Base-by-base conservation (phyloP, 2,329 filamentous ascomycete species). In the Leptodontidium sp. region DNA sequence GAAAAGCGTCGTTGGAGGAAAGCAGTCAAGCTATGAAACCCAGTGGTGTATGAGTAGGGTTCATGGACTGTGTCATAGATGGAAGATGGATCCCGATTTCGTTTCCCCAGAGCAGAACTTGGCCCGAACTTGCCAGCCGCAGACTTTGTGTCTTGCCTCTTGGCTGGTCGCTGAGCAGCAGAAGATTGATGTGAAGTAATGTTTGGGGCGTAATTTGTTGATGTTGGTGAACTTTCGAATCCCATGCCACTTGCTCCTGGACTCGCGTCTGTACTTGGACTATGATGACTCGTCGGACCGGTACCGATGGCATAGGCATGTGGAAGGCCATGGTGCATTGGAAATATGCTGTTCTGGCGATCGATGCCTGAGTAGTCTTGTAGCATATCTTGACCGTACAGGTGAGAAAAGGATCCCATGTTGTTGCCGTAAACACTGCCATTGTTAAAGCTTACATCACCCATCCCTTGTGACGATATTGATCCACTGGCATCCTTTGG, bases 21-120 rank as follows among this genome's bases (percentile, higher is more conserved):
- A 9, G 90, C 90, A 53, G 94, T 93, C 71, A 98, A 87, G 72
- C 91, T 92, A 80, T 99, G 96, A 79, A 97, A 98, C 24, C 93
- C 93, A 53, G 88, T 88, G 0, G 94, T 94, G 77, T 98, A 98
- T 11, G 93, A 90, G 78, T 98, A 98, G 4, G 96, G 94, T 76
- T 96, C 91, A 70, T 92, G 94, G 76, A 99, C 93, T 50, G 89
- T 91, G 71, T 94, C 90, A 79, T 98, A 99, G 66, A 98, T 93
- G 61, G 88, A 87, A 0, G 93, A 94, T 5, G 94, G 91, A 77
- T 98, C 93, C 49, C 88, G 84, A 64, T 85, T 83, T 29, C 88
- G 84, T 77, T 90, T 90, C n/a, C 75, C 75, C 9, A 77, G 72
- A 24, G 74, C 70, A 6, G 77, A 77, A 45, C 72, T 50, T 47